Base-by-base conservation (phyloP, 371 early-diverging fungal species). In the Mortierella sp. region DNA sequence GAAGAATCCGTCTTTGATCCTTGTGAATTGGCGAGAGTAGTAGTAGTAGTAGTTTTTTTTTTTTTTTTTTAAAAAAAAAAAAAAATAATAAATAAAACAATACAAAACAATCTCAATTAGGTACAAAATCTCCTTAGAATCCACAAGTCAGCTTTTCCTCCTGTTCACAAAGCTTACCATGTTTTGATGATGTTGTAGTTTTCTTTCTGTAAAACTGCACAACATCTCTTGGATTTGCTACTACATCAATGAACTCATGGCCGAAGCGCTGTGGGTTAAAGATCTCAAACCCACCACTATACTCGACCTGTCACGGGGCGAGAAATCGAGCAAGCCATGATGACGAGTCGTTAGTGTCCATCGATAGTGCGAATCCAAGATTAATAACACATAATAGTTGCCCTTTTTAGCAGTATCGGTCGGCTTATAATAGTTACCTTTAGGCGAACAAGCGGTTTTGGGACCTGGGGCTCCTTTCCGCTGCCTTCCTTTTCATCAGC, bases 161-260 rank as follows among this genome's bases (percentile, higher is more conserved):
- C 50, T 14, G 4, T 21, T 50, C 14, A n/a, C 50, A 37, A 7
- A 9, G 29, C 67, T 45, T 71, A 70, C 63, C 45, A 9, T n/a
- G 59, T 21, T 52, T 79, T 19, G 23, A 7, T 5, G 47, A 9
- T 4, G 18, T 9, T 0, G 62, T 63, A 29, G 60, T 62, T 80
- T 68, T 79, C n/a, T 47, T 60, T 11, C 94, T 86, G 64, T 90
- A 89, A 74, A 98, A 95, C 48, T 89, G 87, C 7, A 99, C 81
- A 52, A 97, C 90, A 61, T 99, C 99, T 45, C 91, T 89, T 1
- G 98, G 96, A 80, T 99, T 99, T n/a, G 99, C 99, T 0, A 98
- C 96, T 12, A 84, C 80, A 21, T 93, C 90, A 9, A 89, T 90
- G 85, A 95, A 97, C 48, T 85, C 80, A 60, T 92, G 89, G 0